Conservation (phyloP, 805 yeast species). For the Metschnikowia hibisci region DNA sequence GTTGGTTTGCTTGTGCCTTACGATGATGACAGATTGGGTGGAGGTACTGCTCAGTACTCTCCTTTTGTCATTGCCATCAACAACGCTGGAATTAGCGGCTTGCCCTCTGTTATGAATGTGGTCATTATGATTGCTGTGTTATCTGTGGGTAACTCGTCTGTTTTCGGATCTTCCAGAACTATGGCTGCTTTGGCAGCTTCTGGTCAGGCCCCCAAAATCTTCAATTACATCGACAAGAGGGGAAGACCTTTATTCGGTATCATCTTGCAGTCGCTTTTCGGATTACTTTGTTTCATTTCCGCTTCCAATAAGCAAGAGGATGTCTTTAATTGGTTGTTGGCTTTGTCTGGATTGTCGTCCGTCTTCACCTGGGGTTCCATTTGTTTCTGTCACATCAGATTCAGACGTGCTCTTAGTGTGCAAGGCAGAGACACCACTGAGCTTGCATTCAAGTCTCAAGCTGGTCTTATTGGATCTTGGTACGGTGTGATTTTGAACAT, state of each 20-base stretch:
- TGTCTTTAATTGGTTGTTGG: constrained; percentile 26
- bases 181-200: constrained; percentile 65
- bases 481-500: constrained; percentile 47
- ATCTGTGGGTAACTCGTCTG: constrained; percentile 65
- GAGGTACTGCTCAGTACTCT: constrained; percentile 31
- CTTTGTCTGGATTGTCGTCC: constrained; percentile 25
- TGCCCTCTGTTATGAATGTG: constrained; percentile 42
- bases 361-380: constrained; percentile 29
- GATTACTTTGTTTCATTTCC: constrained; percentile 62
- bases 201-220: constrained; percentile 59
- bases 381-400: constrained; percentile 24
- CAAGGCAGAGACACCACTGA: constrained; percentile 34
- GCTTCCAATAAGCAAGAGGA: constrained; percentile 23
- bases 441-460: constrained; percentile 49
- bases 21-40: constrained; percentile 24
- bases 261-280: constrained; percentile 38
- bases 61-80: constrained; percentile 43
- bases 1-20: constrained; percentile 40
- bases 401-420: constrained; percentile 22
- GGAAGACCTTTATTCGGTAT: constrained; percentile 43
- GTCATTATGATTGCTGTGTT: constrained; percentile 37
- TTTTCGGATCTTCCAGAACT: constrained; percentile 70
- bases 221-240: constrained; percentile 38
- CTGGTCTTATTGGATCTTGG: constrained; percentile 52
- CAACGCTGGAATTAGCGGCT: constrained; percentile 37